A percentile compares a stretch with the other conserved stretches of the same genome.
phyloP scores from a whole-genome alignment of 768 basidiomycete species.

The Suillus cothurnatus region DNA sequence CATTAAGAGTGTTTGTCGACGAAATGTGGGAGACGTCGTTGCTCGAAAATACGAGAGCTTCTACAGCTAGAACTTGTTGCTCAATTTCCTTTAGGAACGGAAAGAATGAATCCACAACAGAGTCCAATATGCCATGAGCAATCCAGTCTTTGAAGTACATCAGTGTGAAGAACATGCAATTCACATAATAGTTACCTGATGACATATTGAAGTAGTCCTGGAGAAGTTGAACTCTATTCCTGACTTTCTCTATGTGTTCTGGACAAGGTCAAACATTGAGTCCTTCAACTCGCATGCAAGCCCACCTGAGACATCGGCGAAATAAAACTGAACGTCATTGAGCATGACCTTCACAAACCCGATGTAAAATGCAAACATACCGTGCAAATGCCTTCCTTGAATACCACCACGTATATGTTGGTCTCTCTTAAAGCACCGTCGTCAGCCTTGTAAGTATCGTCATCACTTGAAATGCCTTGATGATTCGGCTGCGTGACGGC shows the following conservation, averaged over 20 bases:
- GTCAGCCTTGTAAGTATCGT: constrained; percentile 30
- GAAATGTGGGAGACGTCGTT: constrained; percentile 7
- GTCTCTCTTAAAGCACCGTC: constrained; percentile 66
- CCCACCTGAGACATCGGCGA: constrained; percentile 75
- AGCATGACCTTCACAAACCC: neutral
- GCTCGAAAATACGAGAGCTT: constrained; percentile 61
- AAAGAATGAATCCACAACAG: constrained; percentile 92
- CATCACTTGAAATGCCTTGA: constrained; percentile 24
- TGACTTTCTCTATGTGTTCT: constrained; percentile 80
- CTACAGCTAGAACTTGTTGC: constrained; percentile 76
- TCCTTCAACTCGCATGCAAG: neutral
- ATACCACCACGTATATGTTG: constrained; percentile 88
- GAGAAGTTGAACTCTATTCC: constrained; percentile 65
- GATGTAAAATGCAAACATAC: constrained; percentile 40
- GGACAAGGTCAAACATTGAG: constrained; percentile 10
- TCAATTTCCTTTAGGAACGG: constrained; percentile 82
- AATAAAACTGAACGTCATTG: constrained; percentile 70
- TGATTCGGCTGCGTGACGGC: constrained; percentile 44
- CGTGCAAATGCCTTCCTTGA: constrained; percentile 82
- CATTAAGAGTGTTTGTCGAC: neutral
- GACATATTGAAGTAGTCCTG: constrained; percentile 68
- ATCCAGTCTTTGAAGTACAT: constrained; percentile 72
- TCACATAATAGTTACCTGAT: constrained; percentile 52
- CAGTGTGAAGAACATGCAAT: neutral
- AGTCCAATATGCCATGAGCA: constrained; percentile 89